Percentiles rank a stretch among this genome's conserved stretches.
phyloP scores from a whole-genome alignment of 441 rosid species.

The Erodium texanum region DNA sequence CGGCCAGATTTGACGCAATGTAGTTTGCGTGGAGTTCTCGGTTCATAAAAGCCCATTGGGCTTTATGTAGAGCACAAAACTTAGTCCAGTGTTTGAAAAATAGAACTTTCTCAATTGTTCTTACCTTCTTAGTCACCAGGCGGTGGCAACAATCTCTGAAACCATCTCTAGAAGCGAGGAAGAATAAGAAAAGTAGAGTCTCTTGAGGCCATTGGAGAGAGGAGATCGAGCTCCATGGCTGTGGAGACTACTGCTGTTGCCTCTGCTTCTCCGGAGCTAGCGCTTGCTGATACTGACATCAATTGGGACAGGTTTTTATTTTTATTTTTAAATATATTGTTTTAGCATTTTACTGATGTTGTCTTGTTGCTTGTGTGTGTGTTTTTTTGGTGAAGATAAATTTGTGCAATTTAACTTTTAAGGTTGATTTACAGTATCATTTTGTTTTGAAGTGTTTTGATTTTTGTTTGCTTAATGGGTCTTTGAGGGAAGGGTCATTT shows the following conservation, averaged over 20 bases:
- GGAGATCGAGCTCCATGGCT: neutral
- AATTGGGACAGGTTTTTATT: neutral
- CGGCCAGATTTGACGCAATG: no score
- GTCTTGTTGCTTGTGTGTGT: neutral
- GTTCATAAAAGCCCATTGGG: neutral
- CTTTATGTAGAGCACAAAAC: neutral
- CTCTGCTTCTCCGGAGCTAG: neutral
- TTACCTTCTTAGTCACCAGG: no score
- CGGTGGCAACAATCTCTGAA: no score
- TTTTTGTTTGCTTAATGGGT: neutral
- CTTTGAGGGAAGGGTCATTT: neutral
- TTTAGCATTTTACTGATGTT: no score
- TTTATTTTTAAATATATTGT: no score
- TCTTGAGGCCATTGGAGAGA: neutral
- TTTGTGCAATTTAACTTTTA: no score
- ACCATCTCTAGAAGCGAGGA: no score
- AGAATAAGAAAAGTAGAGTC: neutral
- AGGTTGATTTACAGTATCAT: neutral
- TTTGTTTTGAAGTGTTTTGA: no score
- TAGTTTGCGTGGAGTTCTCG: no score
- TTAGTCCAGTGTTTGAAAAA: neutral
- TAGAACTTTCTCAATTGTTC: neutral
- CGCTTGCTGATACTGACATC: neutral
- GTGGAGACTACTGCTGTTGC: neutral
- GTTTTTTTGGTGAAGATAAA: neutral